Base-by-base conservation (phyloP, 2,329 filamentous ascomycete species). In the Exophiala aquamarina region DNA sequence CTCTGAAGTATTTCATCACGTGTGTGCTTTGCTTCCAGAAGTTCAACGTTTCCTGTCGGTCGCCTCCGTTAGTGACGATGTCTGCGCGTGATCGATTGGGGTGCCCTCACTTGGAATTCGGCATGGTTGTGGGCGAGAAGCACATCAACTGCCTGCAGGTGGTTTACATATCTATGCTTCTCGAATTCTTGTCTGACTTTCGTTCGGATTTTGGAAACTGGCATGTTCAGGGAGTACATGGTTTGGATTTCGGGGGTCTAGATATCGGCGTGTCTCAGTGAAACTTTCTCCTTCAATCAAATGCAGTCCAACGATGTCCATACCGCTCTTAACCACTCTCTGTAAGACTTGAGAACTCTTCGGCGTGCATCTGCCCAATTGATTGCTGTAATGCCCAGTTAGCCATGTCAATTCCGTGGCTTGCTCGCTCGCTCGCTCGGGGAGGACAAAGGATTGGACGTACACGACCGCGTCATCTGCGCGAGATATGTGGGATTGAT, bases 11-110 rank as follows among this genome's bases (percentile, higher is more conserved):
- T 63, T 93, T 90, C 81, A 98, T 89, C 60, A 98, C 81, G 69
- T 98, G 93, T 56, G 87, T 87, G 54, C 91, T 79, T 73, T 98
- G 93, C 74, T 96, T 95, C 93, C 93, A 98, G 79, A 87, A 98
- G 76, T 98, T 98, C 78, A 98, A 83, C 44, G 88, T 98, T 79
- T 98, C 93, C 91, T 96, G 61, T 47, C 20, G 26, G 9, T 34
- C 18, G 18, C 18, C 17, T 31, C 35, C 28, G 33, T 41, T 26
- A 52, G 42, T 50, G 19, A 23, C 18, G 11, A 10, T 29, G 11
- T 31, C 14, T 23, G n/a, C 32, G 31, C 36, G n/a, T 26, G 11
- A n/a, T 35, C 14, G n/a, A n/a, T 7, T 14, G 32, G 13, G n/a
- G 20, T 38, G 9, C 13, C 43, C 68, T 54, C 65, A 95, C 91